Evolutionary conservation across 208 protist genomes (phyloP), one percentile per base, ranked within the genome.

Genomic region (Leptomonas pyrrhocoris): DNA sequence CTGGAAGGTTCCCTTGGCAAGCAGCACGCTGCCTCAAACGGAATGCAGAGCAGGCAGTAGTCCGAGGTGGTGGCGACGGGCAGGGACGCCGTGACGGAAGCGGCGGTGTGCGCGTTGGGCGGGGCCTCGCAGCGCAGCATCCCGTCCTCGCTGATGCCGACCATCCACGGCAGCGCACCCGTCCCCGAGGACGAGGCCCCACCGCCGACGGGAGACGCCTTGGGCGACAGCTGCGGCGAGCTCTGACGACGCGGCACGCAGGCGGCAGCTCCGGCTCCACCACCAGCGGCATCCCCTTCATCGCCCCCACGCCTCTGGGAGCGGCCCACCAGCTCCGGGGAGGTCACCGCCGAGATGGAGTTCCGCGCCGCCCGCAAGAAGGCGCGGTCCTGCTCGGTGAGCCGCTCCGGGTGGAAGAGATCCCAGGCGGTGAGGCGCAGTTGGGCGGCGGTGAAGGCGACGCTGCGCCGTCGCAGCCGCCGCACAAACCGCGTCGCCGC

Each of bases 131-230:
- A 72, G 19, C 64, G 72, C 65, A 77, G 28, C 0, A 77, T 25
- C 12, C 72, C 62, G 4, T 77, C 72, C 48, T 77, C 72, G 51
- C 7, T 72, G n/a, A 72, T 50, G 2, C 48, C 55, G 15, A 77
- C 50, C 43, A 64, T 36, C 58, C 71, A 68, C 5, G 43, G 49
- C 66, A n/a, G 42, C 27, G 45, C 28, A 21, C 23, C 19, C 16
- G 25, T 56, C 40, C 7, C n/a, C 7, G 34, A 2, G 1, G 61
- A 11, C 11, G 61, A 18, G 36, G 31, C 42, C 12, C 23, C 30
- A 12, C 34, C 34, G 7, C 7, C 34, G 9, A 9, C 34, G 3
- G 34, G 9, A 38, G 34, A 12, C 3, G 7, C 9, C 9, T 38
- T 38, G 34, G 9, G 34, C 34, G 30, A 13, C 4, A 48, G 36